Evolutionary conservation across 495 filamentous ascomycete genomes (phyloP), one percentile per base, ranked within the genome.

Genomic region (Penicillium argentinense): DNA sequence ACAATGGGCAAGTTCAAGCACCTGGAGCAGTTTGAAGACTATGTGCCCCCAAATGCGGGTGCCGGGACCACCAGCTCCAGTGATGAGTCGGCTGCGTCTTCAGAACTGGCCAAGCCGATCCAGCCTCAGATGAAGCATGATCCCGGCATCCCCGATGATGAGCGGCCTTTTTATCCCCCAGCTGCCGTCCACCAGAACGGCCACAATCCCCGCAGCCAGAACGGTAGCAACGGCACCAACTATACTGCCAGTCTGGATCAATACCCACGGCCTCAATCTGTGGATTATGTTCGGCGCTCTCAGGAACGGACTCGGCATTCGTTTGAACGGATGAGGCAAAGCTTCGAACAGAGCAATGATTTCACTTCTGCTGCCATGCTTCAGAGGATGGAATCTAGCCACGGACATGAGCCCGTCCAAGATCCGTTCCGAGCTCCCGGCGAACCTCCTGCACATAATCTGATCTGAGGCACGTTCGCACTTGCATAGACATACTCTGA

Each of bases 181-280:
- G 93, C 92, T 38, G 75, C 88, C 42, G 81, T 87, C 11, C 73
- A 82, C 5, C 89, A 87, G 39, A 87, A 85, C 43, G 89, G 90
- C 14, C 85, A 90, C 58, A 89, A 91, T 55, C 79, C 85, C 43
- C 86, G 84, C 45, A 91, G 87, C 57, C 88, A 93, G 53, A 96
- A 89, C 54, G 89, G 89, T 44, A 96, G 90, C 68, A 90, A 96
- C 67, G 91, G 91, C 22, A 96, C 92, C 11, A 91, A 91, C 45
- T 95, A 93, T 60, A 95, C 89, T 9, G 78, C 82, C 29, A 82
- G 79, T 53, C 66, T 75, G 43, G 82, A 67, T 53, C 70, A 76
- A 51, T 49, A 64, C 43, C 57, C 63, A 6, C 63, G 60, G 21
- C 60, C 62, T 9, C 76, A 80, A 53, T 77, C 84, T 34, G 72